Conservation (phyloP, 2,329 filamentous ascomycete species). For the Pseudocercospora eumusae region DNA sequence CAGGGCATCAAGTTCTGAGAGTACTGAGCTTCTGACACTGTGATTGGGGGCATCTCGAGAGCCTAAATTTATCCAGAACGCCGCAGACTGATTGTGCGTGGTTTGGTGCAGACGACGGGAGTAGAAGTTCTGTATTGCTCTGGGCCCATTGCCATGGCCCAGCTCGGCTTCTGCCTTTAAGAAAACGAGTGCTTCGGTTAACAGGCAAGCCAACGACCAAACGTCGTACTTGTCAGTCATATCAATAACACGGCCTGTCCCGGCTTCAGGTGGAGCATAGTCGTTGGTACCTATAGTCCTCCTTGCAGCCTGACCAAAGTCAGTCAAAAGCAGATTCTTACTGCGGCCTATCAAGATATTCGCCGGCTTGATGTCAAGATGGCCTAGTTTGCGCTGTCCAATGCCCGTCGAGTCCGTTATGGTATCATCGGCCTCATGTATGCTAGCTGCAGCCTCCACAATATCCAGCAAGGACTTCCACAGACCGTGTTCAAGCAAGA, state of each 20-base stretch:
- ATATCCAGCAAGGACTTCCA: constrained; percentile 12
- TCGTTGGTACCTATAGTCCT: constrained; percentile 10
- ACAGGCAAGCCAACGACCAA: constrained; percentile 14
- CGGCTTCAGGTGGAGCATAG: constrained; percentile 4
- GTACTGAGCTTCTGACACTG: background rate
- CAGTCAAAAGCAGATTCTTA: constrained; percentile 13
- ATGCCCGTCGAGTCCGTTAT: background rate
- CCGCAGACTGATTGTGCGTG: constrained; percentile 8
- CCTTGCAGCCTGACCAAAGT: constrained; percentile 14
- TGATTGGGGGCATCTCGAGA: background rate
- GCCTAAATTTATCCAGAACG: constrained; percentile 11
- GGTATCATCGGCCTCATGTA: constrained; percentile 9
- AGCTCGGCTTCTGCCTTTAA: constrained; percentile 7
- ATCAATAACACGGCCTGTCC: background rate
- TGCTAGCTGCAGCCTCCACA: constrained; percentile 12
- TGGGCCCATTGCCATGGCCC: background rate
- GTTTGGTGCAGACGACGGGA: constrained; percentile 9
- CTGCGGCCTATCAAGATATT: constrained; percentile 13
- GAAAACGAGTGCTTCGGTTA: constrained; percentile 10
- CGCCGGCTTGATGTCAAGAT: constrained; percentile 17
- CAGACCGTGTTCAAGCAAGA: constrained; percentile 13
- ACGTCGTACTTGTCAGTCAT: constrained; percentile 9
- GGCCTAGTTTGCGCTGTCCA: constrained; percentile 5
- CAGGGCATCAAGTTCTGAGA: background rate
- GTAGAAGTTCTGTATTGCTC: constrained; percentile 14